Conservation (phyloP, 495 filamentous ascomycete genomes). For the Astrothelium subdiscretum region DNA sequence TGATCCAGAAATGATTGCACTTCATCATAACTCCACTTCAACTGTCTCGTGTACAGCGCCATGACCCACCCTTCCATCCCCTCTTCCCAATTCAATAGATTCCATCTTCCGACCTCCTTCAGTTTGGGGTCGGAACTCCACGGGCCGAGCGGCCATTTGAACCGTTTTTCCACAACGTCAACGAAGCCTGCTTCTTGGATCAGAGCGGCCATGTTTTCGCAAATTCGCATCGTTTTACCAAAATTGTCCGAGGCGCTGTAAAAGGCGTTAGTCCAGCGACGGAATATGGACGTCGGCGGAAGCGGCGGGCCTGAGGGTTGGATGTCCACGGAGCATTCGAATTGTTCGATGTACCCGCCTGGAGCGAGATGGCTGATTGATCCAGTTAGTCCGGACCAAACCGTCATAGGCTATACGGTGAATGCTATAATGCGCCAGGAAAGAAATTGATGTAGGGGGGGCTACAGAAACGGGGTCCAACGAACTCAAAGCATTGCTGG, state of each 20-base stretch:
- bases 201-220: conserved; percentile 7
- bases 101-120: conserved; percentile 18
- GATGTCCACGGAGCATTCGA: conserved; percentile 17
- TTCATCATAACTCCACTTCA: conserved; percentile 15
- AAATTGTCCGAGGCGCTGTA: conserved; percentile 17
- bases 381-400: no score
- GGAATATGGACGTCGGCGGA: conserved; percentile 2
- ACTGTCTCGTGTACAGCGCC: conserved; percentile 7
- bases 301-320: conserved; percentile 8
- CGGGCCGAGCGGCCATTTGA: conserved; percentile 19
- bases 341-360: conserved; percentile 22
- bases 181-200: conserved; percentile 28
- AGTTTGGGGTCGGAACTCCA: conserved; percentile 14
- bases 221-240: conserved; percentile 20
- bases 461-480: background rate
- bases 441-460: no score
- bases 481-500: conserved; percentile 13
- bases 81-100: conserved; percentile 16
- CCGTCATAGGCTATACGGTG: no score
- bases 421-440: no score
- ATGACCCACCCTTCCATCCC: conserved; percentile 12
- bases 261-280: conserved; percentile 9
- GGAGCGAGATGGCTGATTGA: conserved; percentile 16
- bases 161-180: conserved; percentile 27
- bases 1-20: conserved; percentile 9